phyloP scores from a whole-genome alignment of 129 eudicot genomes.

The Saussurea involucrata region DNA sequence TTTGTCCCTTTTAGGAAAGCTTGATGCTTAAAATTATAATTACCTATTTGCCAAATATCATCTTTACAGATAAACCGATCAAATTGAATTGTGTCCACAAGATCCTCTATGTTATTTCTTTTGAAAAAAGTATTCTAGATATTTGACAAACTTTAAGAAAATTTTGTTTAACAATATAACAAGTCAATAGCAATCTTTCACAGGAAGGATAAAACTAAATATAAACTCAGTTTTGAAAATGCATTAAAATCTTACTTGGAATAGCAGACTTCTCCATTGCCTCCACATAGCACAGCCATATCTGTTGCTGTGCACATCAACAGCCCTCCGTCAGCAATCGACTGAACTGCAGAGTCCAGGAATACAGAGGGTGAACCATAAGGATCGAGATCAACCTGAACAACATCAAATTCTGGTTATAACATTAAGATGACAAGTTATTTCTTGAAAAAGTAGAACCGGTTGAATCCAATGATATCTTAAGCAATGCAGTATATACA shows the following conservation, averaged over 20 bases:
- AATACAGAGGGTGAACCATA: constrained; percentile 97
- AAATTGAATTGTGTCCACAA: not conserved
- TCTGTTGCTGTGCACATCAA: constrained; percentile 99
- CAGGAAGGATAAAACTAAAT: not conserved
- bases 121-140: not conserved
- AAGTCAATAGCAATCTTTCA: not conserved
- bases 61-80: not conserved
- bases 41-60: not conserved
- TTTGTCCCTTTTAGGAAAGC: not conserved
- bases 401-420: constrained; percentile 9
- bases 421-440: constrained; percentile 3
- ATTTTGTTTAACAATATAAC: not conserved
- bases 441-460: not conserved
- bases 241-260: constrained; percentile 61
- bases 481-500: not conserved
- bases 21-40: not conserved
- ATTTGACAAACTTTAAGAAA: not conserved
- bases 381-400: constrained; percentile 99
- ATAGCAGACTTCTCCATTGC: constrained; percentile 98
- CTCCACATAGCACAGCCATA: constrained; percentile 98
- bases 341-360: constrained; percentile 96
- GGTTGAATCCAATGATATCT: not conserved
- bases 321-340: constrained; percentile 93
- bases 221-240: not conserved
- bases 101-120: not conserved